Evolutionary conservation across 2,329 filamentous ascomycete genomes (phyloP), one percentile per base, ranked within the genome.

Genomic region (Calonectria honghensis): DNA sequence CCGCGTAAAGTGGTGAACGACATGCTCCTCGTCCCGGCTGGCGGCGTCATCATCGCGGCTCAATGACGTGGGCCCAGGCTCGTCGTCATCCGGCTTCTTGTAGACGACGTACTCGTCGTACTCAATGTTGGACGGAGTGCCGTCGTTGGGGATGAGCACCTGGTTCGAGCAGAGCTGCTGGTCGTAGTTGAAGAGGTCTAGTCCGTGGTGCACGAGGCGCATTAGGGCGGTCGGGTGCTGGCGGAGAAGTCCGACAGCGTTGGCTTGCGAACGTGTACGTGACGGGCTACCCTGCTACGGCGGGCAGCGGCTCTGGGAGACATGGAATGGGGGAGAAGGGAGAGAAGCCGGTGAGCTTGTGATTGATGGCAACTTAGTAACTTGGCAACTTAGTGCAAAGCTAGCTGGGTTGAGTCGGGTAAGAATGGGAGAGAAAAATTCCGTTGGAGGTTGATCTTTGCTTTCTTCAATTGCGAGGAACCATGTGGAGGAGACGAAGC

Each of bases 61-160:
- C 31, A 70, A 59, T 20, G 74, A 59, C 31, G 68, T 61, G 1
- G 75, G 70, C 11, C 65, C 57, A 64, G 75, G 52, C 14, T 76
- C 75, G 57, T 80, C 76, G 50, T 75, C 75, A 61, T 79, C 74
- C 39, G 74, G 70, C 68, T 68, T 78, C 54, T 81, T 82, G 51
- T 84, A 86, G 51, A 85, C 84, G 31, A 85, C 84, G 63, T 85
- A 85, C 76, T 85, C 84, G 41, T 85, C 84, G 48, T 85, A 85
- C 67, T 83, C 85, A 37, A 85, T 79, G 67, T 83, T 82, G 29
- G 84, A 85, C 41, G 76, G 77, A 7, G 80, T 76, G 6, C 77
- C 77, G 6, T 81, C 75, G 13, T 81, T 78, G 7, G 77, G 81
- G 59, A 85, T 78, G n/a, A 85, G 79, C 54, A 85, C 80, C 65